These are phyloP conservation scores for Erigeron canadensis DNA, from an alignment of 129 eudicot genomes.

Conservation along the genomic window DNA sequence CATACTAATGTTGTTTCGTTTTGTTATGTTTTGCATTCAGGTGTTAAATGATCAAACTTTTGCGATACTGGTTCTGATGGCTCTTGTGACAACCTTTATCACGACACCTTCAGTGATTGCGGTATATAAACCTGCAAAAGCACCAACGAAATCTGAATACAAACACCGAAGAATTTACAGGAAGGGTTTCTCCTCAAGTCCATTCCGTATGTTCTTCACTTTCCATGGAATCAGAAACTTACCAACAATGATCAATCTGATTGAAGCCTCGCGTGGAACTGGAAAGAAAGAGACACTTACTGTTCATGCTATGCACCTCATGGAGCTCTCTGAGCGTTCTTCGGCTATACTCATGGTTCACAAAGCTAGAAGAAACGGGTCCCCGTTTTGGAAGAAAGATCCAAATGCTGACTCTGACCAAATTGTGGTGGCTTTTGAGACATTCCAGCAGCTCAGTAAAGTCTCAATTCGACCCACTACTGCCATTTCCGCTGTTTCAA, in stretches of 20 bases:
- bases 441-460: constrained; percentile 67
- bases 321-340: constrained; percentile 89
- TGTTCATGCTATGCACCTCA: constrained; percentile 92
- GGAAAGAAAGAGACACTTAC: constrained; percentile 57
- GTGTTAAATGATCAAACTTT: constrained; percentile 81
- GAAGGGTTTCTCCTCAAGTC: constrained; percentile 34
- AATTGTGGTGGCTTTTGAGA: constrained; percentile 77
- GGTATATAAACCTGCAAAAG: constrained; percentile 67
- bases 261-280: constrained; percentile 76
- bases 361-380: constrained; percentile 72
- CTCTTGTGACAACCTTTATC: constrained; percentile 76
- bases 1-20: neutral
- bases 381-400: constrained; percentile 81
- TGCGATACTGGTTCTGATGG: constrained; percentile 84
- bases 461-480: constrained; percentile 77
- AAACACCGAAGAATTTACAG: constrained; percentile 56
- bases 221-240: constrained; percentile 72
- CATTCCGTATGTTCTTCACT: constrained; percentile 58
- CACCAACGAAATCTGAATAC: constrained; percentile 31
- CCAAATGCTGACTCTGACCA: constrained; percentile 39
- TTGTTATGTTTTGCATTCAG: constrained; percentile 17
- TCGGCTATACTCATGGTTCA: constrained; percentile 93
- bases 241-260: constrained; percentile 58
- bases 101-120: constrained; percentile 72
- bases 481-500: constrained; percentile 64